A percentile compares a stretch with the other conserved stretches of the same genome.
Evolutionary conservation across 202 grass and related monocot genomes (phyloP).

Genomic region (Setaria italica): DNA sequence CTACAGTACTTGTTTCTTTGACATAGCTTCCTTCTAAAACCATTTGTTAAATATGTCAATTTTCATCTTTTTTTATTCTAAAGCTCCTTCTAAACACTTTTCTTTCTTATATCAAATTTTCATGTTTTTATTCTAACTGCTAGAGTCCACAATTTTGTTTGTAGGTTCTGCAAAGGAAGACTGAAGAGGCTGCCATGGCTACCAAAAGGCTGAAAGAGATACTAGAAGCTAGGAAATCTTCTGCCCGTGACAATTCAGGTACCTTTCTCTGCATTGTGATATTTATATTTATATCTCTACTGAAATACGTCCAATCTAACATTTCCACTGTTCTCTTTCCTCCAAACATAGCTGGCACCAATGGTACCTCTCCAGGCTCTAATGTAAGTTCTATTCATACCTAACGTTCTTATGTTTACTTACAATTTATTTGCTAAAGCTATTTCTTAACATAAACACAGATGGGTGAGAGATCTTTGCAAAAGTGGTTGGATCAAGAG

Average conservation of each 20-base stretch:
- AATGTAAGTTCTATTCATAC: conserved; percentile 67
- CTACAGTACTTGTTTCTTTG: background rate
- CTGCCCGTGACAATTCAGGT: conserved; percentile 83
- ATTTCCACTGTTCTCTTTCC: conserved; percentile 37
- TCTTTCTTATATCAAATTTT: conserved; percentile 8
- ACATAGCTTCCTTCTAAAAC: background rate
- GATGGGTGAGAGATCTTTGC: conserved; percentile 88
- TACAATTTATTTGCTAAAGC: conserved; percentile 29
- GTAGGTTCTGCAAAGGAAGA: conserved; percentile 97
- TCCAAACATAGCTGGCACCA: conserved; percentile 58
- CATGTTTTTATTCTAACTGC: conserved; percentile 23
- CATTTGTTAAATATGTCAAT: background rate
- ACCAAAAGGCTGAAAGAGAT: conserved; percentile 98
- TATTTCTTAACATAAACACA: conserved; percentile 55
- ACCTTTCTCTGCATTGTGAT: conserved; percentile 34
- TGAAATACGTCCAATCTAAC: conserved; percentile 42
- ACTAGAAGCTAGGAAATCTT: conserved; percentile 93
- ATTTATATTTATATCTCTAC: conserved; percentile 17
- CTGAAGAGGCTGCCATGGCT: conserved; percentile 98
- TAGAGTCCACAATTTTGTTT: conserved; percentile 24
- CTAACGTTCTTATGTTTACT: conserved; percentile 40
- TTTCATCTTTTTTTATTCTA: conserved; percentile 4
- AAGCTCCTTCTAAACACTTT: background rate
- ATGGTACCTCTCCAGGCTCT: conserved; percentile 75
- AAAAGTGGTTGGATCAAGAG: conserved; percentile 98